Evolutionary conservation across 371 early-diverging fungal genomes (phyloP).

Genomic region (Saksenaea oblongispora): DNA sequence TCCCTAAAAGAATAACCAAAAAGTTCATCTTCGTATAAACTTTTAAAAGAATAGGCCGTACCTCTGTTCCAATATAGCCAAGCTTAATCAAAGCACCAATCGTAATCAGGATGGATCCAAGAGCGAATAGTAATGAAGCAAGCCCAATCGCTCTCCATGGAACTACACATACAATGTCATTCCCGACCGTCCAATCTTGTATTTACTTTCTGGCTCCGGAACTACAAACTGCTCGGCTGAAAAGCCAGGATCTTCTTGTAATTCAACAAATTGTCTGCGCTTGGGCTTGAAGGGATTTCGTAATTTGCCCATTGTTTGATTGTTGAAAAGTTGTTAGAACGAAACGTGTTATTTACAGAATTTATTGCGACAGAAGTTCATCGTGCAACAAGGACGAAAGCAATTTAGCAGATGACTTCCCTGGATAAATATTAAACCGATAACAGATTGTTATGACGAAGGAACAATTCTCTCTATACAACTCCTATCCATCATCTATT

Average conservation of each 20-base stretch:
- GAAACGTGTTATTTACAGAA: no score
- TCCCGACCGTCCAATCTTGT: neutral
- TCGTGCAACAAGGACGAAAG: neutral
- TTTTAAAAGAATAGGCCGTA: conserved; percentile 2
- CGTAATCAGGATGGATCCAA: conserved; percentile 39
- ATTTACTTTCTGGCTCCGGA: conserved; percentile 40
- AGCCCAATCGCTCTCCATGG: conserved; percentile 69
- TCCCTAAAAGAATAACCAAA: conserved; percentile 17
- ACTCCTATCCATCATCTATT: no score
- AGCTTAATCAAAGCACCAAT: conserved; percentile 14
- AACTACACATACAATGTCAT: conserved; percentile 30
- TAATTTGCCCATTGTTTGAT: conserved; percentile 10
- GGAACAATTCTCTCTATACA: no score
- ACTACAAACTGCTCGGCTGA: conserved; percentile 53
- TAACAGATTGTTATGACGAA: no score
- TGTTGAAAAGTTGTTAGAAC: neutral
- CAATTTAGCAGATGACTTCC: neutral
- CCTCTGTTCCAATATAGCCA: conserved; percentile 33
- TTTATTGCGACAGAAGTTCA: no score
- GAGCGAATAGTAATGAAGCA: conserved; percentile 49
- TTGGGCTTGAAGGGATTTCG: conserved; percentile 47
- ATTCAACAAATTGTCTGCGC: conserved; percentile 41
- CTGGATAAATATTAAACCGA: no score
- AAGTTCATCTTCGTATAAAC: neutral
- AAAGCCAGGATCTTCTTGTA: conserved; percentile 56